phyloP scores from a whole-genome alignment of 345 rosid genomes.

The Linum trigynum region DNA sequence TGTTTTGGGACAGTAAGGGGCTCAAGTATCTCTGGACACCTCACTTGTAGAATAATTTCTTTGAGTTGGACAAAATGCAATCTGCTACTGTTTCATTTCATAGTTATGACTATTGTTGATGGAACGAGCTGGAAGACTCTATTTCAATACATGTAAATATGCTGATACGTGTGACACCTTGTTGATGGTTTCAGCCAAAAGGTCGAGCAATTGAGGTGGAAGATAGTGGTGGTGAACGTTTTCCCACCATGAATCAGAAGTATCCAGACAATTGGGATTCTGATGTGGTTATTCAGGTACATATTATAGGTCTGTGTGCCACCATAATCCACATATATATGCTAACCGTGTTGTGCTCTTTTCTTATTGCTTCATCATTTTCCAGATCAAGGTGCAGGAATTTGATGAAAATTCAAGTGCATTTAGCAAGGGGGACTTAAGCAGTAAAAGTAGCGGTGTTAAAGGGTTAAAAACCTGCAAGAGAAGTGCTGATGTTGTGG shows the following conservation, averaged over 20 bases:
- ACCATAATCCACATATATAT: slow-evolving; percentile 8
- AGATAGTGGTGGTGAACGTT: slow-evolving; percentile 39
- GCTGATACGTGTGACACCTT: not conserved
- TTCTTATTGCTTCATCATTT: slow-evolving; percentile 15
- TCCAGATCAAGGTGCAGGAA: slow-evolving; percentile 46
- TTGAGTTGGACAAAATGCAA: not conserved
- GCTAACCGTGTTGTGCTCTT: slow-evolving; percentile 5
- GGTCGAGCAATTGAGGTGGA: slow-evolving; percentile 61
- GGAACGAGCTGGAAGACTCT: not conserved
- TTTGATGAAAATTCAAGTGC: slow-evolving; percentile 26
- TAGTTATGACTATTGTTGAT: too few species aligned
- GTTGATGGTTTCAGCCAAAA: slow-evolving; percentile 27
- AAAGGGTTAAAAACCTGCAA: slow-evolving; percentile 20
- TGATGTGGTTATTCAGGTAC: slow-evolving; percentile 63
- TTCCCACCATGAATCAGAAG: slow-evolving; percentile 39
- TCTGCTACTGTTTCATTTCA: not conserved
- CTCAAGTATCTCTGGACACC: not conserved
- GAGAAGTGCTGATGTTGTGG: slow-evolving; percentile 8
- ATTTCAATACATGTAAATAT: slow-evolving; percentile 2
- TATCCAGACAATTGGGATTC: slow-evolving; percentile 35
- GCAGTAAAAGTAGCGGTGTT: slow-evolving; percentile 12
- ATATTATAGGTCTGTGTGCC: slow-evolving; percentile 6
- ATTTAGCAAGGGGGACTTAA: slow-evolving; percentile 20
- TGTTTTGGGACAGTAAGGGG: not conserved
- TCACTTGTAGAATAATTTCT: not conserved